A percentile compares a stretch with the other conserved stretches of the same genome.
Conservation (phyloP, 2,329 filamentous ascomycete genomes). For the Tolypocladium nubicola region DNA sequence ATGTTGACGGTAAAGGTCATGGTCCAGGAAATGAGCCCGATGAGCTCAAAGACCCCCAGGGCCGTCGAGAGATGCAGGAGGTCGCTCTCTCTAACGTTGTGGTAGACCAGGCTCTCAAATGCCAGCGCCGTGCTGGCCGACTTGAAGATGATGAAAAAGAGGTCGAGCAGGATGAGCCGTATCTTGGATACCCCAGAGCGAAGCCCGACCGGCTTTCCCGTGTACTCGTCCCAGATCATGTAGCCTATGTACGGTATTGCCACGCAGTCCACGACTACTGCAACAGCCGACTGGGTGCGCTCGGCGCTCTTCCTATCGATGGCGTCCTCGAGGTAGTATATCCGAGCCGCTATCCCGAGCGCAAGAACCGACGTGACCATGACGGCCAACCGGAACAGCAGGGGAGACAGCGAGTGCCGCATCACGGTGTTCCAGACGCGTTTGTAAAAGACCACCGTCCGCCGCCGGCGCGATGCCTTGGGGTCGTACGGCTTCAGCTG, state of each 20-base stretch:
- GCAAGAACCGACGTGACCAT: slow-evolving; percentile 75
- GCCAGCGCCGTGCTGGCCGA: slow-evolving; percentile 85
- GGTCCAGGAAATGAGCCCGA: slow-evolving; percentile 82
- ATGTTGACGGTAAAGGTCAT: slow-evolving; percentile 82
- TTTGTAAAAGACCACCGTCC: slow-evolving; percentile 30
- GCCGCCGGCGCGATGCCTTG: slow-evolving; percentile 17
- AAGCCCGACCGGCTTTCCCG: slow-evolving; percentile 81
- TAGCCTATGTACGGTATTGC: slow-evolving; percentile 86
- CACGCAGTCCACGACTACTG: slow-evolving; percentile 78
- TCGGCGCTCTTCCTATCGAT: slow-evolving; percentile 35
- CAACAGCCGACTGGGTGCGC: slow-evolving; percentile 73
- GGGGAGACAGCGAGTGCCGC: slow-evolving; percentile 74
- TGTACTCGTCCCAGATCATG: slow-evolving; percentile 95
- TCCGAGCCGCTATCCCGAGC: slow-evolving; percentile 65
- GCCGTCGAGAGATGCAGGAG: slow-evolving; percentile 51
- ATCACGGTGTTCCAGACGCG: slow-evolving; percentile 60
- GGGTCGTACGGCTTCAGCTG: slow-evolving; percentile 17
- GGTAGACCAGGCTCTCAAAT: slow-evolving; percentile 68
- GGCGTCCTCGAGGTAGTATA: slow-evolving; percentile 51
- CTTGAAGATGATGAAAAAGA: slow-evolving; percentile 97
- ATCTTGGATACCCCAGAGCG: slow-evolving; percentile 79
- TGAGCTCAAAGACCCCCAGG: slow-evolving; percentile 65
- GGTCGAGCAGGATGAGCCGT: slow-evolving; percentile 77
- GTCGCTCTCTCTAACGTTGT: slow-evolving; percentile 23
- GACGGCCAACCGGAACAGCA: slow-evolving; percentile 72